Evolutionary conservation across 257 asterid genomes (phyloP).

Genomic region (Solanum ossicruentum): DNA sequence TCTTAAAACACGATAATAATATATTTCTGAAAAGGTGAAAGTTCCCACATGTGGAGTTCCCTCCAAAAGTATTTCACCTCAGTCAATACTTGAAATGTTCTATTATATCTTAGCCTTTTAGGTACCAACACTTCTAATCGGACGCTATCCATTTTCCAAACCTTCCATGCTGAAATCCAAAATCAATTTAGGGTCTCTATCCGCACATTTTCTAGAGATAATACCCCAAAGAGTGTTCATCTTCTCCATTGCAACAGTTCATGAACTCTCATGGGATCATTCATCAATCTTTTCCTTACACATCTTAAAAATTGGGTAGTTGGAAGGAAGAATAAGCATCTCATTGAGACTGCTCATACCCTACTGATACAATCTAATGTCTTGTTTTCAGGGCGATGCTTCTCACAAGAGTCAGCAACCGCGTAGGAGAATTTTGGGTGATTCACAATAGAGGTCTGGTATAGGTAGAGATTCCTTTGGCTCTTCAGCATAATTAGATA

Average conservation of each 20-base stretch:
- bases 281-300: background rate
- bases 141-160: background rate
- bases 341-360: background rate
- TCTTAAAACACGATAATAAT: background rate
- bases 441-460: too few relatives aligned
- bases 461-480: too few relatives aligned
- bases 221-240: background rate
- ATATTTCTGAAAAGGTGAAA: background rate
- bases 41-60: background rate
- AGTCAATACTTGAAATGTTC: background rate
- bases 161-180: background rate
- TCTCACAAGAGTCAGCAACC: too few relatives aligned
- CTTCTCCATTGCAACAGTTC: background rate
- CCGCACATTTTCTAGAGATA: background rate
- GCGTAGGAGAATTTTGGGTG: too few relatives aligned
- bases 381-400: background rate
- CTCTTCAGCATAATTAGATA: too few relatives aligned
- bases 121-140: background rate
- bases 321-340: background rate
- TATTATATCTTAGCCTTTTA: background rate
- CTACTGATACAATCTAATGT: background rate
- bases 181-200: background rate
- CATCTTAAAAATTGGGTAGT: background rate
- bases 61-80: background rate
- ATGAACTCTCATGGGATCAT: background rate